Evolutionary conservation across 495 filamentous ascomycete genomes (phyloP).

Genomic region (Penicillium canariense): DNA sequence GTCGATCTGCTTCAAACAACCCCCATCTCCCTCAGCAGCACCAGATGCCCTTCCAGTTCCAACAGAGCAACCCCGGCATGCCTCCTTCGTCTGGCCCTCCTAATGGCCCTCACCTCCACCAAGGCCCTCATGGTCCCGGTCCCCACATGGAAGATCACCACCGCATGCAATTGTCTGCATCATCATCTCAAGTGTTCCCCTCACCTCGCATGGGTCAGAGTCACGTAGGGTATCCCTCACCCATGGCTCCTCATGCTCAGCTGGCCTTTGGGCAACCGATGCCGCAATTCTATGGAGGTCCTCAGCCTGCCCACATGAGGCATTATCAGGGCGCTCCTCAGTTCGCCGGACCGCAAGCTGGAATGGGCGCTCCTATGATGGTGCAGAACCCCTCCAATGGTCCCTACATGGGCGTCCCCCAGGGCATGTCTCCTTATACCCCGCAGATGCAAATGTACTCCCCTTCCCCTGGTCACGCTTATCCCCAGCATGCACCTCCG

Average conservation of each 20-base stretch:
- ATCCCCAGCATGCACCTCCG: constrained; percentile 58
- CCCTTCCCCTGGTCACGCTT: constrained; percentile 63
- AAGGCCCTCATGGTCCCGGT: constrained; percentile 60
- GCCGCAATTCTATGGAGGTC: constrained; percentile 63
- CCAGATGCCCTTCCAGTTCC: constrained; percentile 68
- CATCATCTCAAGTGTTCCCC: constrained; percentile 70
- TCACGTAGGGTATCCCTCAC: constrained; percentile 67
- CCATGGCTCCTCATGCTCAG: constrained; percentile 66
- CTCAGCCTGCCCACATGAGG: constrained; percentile 25
- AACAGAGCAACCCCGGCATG: constrained; percentile 44
- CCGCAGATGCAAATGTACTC: constrained; percentile 77
- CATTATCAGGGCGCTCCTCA: constrained; percentile 58
- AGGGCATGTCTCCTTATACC: constrained; percentile 56
- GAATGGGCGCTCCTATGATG: constrained; percentile 77
- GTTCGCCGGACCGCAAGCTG: constrained; percentile 62
- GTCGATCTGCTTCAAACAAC: constrained; percentile 53
- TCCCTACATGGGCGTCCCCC: constrained; percentile 51
- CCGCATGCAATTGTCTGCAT: constrained; percentile 80
- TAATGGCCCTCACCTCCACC: constrained; percentile 65
- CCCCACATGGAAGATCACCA: constrained; percentile 75
- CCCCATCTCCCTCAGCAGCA: constrained; percentile 72
- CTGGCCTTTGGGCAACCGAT: constrained; percentile 71
- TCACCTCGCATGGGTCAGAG: constrained; percentile 74
- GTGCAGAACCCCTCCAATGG: constrained; percentile 67
- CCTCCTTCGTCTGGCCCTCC: constrained; percentile 52